Base-by-base conservation (phyloP, 1,284 basidiomycete genomes). In the Pyrrhoderma lamaoense region DNA sequence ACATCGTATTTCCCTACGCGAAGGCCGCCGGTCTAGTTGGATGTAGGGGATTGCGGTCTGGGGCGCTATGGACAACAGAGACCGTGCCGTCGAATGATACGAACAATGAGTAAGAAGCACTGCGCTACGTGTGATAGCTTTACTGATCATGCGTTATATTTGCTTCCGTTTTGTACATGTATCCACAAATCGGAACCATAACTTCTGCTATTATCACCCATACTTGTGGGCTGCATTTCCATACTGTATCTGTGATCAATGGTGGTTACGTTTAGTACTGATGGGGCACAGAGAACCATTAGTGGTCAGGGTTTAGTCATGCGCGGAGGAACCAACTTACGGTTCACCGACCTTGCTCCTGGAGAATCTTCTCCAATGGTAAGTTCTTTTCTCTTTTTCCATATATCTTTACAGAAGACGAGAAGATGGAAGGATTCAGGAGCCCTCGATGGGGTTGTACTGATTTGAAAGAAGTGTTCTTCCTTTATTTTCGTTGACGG, bases 271-370 rank as follows among this genome's bases (percentile, higher is more conserved):
- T 51, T 51, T 57, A 80, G 78, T 14, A 68, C 72, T 21, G 78
- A 80, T 55, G 78, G 78, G n/a, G 74, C 69, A 11, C 61, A 59
- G 18, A 69, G 77, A 35, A 49, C 56, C n/a, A 65, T 75, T 18
- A 57, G 54, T 57, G 72, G 56, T 47, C 49, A 47, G 25, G 72
- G 74, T 0, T 63, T 81, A 18, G 72, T 77, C 13, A 67, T 70
- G 50, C 65, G 68, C 7, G 66, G 61, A 36, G 77, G 77, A 13
- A 73, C 74, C 3, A 75, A 74, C 57, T 60, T 77, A 36, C 70
- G 72, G 42, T 74, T 70, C 45, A 82, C 78, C 3, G 80, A 81
- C 50, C 65, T 82, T n/a, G 75, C 71, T 4, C 79, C 80, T 36
- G 76, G 77, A 11, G 69, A 64, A 31, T 64, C 61, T 13, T 74